Base-by-base conservation (phyloP, 495 filamentous ascomycete genomes). In the Penicillium canariense region DNA sequence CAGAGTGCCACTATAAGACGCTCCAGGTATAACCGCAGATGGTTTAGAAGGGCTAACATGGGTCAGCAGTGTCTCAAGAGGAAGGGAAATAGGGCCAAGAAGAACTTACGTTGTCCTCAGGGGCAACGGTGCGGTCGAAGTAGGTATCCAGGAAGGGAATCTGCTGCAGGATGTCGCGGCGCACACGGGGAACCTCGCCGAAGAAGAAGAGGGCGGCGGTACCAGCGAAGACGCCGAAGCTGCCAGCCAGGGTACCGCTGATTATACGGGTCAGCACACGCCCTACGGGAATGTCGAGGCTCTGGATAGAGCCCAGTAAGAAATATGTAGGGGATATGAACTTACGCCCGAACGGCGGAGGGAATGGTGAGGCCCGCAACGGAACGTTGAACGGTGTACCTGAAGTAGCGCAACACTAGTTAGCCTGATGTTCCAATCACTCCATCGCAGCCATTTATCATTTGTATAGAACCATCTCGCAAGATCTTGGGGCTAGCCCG, bases 121-220 rank as follows among this genome's bases (percentile, higher is more conserved):
- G 76, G 55, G 83, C 72, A 59, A 87, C 68, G 65, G 80, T 75
- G 57, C 77, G 75, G 59, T 81, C 69, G 56, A 77, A 86, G 71
- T 82, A 82, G 50, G 62, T 58, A 43, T 84, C 83, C 51, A 88
- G 69, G 58, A 84, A 68, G 38, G 85, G 85, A 31, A 87, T 59
- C 74, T 84, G 78, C 74, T 80, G 74, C 43, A 83, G 64, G 62
- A 90, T 85, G 69, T 90, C 87, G 55, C 72, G 80, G 64, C 81
- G 71, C 36, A 90, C 83, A 64, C 80, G 78, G 47, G 87, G 87
- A 34, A 90, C 77, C 48, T 86, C 86, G 49, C 82, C 78, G 72
- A 90, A 81, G 80, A 87, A 84, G 74, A 84, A 87, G 57, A 90
- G 66, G n/a, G 80, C 82, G 67, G 82, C 83, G 63, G 83, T 66